phyloP scores from a whole-genome alignment of 2,329 filamentous ascomycete genomes.

The Fusarium sp. region DNA sequence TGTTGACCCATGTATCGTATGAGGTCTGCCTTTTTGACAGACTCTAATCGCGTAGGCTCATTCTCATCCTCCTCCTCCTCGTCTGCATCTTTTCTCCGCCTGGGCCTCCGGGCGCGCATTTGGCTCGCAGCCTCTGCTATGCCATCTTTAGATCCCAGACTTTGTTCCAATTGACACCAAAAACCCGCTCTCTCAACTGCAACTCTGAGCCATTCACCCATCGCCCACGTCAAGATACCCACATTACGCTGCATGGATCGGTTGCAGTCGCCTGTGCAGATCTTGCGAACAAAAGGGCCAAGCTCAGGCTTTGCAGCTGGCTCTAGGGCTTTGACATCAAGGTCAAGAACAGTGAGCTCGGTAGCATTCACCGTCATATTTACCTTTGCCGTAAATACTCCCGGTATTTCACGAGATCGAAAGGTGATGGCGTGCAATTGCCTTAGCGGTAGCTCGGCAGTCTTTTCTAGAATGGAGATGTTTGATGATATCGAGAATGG shows the following conservation, averaged over 20 bases:
- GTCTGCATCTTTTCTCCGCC: constrained; percentile 36
- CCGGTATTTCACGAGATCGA: constrained; percentile 51
- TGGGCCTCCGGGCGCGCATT: constrained; percentile 40
- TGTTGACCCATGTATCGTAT: constrained; percentile 63
- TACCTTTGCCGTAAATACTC: constrained; percentile 66
- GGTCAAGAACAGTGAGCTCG: constrained; percentile 59
- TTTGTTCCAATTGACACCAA: constrained; percentile 64
- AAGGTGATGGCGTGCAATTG: constrained; percentile 67
- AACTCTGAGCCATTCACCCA: constrained; percentile 73
- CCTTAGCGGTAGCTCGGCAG: constrained; percentile 49
- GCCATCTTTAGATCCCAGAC: constrained; percentile 52
- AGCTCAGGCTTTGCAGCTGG: constrained; percentile 68
- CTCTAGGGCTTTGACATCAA: constrained; percentile 65
- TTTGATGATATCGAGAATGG: constrained; percentile 69
- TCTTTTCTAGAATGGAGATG: constrained; percentile 56
- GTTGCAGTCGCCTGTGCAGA: constrained; percentile 52
- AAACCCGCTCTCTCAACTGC: constrained; percentile 68
- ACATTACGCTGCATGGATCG: constrained; percentile 65
- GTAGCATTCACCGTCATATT: constrained; percentile 67
- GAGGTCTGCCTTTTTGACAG: constrained; percentile 53
- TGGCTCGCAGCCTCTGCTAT: constrained; percentile 36
- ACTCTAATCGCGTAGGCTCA: constrained; percentile 1
- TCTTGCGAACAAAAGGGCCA: constrained; percentile 58
- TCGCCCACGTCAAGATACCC: constrained; percentile 70
- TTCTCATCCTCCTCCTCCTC: constrained; percentile 38